These are phyloP conservation scores for Dryas alaskensis DNA, from an alignment of 306 rosid species.

Conservation along the genomic window DNA sequence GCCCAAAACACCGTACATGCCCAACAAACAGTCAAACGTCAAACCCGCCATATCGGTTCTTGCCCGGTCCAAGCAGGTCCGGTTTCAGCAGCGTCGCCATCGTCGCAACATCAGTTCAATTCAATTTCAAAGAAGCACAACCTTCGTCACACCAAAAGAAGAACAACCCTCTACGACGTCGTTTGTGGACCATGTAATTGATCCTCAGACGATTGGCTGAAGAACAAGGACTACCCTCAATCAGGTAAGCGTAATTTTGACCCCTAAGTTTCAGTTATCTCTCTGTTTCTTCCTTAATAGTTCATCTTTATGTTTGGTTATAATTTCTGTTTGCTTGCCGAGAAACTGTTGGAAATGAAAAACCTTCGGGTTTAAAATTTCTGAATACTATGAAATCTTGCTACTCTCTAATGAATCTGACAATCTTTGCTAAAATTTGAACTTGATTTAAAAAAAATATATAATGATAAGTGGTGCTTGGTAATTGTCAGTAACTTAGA, in stretches of 20 bases:
- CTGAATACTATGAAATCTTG: background rate
- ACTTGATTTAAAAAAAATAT: background rate
- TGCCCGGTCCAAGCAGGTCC: too few relatives aligned
- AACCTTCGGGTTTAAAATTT: background rate
- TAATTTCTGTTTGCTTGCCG: background rate
- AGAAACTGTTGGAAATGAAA: background rate
- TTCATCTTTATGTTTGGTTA: background rate
- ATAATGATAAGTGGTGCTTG: background rate
- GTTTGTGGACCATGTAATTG: background rate
- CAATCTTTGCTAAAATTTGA: background rate
- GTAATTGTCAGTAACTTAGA: background rate
- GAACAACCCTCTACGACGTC: too few relatives aligned
- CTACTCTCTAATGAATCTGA: background rate
- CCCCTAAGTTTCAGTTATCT: too few relatives aligned
- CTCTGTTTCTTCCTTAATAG: background rate
- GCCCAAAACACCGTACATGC: too few relatives aligned
- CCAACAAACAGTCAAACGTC: too few relatives aligned
- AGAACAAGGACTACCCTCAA: background rate
- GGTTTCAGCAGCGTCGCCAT: too few relatives aligned
- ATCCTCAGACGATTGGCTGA: background rate
- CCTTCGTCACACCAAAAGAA: too few relatives aligned
- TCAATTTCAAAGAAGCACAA: too few relatives aligned
- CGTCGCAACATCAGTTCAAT: too few relatives aligned
- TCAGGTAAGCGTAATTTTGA: background rate
- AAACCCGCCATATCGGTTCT: too few relatives aligned